phyloP scores from a whole-genome alignment of 331 rosid species.

The Acacia concinna region DNA sequence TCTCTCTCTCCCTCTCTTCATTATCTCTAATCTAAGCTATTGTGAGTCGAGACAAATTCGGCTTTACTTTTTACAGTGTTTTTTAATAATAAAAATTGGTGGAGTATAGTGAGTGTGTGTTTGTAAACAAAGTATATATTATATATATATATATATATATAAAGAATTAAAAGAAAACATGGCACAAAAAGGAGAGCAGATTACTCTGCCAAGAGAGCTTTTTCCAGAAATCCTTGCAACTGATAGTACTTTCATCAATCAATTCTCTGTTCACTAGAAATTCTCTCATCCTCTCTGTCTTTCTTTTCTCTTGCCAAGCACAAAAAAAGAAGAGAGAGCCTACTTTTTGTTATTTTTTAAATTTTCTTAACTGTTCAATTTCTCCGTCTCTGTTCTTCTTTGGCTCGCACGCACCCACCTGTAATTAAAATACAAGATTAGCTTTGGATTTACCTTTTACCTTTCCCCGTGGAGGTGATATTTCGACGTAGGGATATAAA shows the following conservation, averaged over 20 bases:
- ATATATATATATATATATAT: no score
- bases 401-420: neutral
- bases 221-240: slow-evolving; percentile 75
- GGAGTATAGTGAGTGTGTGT: neutral
- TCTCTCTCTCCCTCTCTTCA: slow-evolving; percentile 36
- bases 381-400: neutral
- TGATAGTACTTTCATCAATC: slow-evolving; percentile 54
- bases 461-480: slow-evolving; percentile 14
- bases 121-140: no score
- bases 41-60: slow-evolving; percentile 38
- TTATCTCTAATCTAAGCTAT: slow-evolving; percentile 37
- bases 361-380: fast-evolving
- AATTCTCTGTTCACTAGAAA: slow-evolving; percentile 49
- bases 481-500: slow-evolving; percentile 21
- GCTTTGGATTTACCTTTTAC: neutral
- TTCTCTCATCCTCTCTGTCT: slow-evolving; percentile 40
- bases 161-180: slow-evolving; percentile 21
- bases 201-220: slow-evolving; percentile 51
- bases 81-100: slow-evolving; percentile 11
- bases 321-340: neutral
- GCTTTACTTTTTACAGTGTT: slow-evolving; percentile 5
- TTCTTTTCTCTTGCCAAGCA: neutral
- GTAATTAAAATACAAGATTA: neutral
- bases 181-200: slow-evolving; percentile 56
- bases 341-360: neutral